Base-by-base conservation (phyloP, 2,329 filamentous ascomycete species). In the Cercospora beticola region DNA sequence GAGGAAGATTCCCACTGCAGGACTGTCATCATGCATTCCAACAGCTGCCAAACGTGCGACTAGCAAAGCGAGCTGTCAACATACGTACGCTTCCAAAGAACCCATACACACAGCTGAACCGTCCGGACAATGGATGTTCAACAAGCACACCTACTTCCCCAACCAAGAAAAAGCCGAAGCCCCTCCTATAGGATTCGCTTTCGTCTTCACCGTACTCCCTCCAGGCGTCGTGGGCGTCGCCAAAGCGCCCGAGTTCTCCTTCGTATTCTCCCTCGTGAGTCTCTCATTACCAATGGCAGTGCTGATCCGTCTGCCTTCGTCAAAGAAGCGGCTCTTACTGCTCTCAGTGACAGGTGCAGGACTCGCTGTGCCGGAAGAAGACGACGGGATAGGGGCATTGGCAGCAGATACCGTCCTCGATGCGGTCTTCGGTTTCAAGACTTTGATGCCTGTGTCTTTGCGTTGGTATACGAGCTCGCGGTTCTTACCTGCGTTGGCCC, bases 121-220 rank as follows among this genome's bases (percentile, higher is more conserved):
- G 3, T 12, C 10, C 31, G 31, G 10, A 33, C 31, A 33, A 33
- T 33, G 31, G 10, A 9, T 33, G 31, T 12, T 33, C 31, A 33
- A 33, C 31, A 33, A 33, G 31, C 31, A 4, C 12, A n/a, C 31
- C 12, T 36, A 64, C 31, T 64, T 64, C 2, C 49, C 62, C 64
- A 66, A 54, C 94, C 94, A 98, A 12, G 92, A 90, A 82, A 98
- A 98, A 2, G 94, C 94, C 68, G 92, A 95, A 14, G 92, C 94
- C n/a, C 92, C 92, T 8, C 94, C 94, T 18, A 97, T 87, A 0
- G 95, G 94, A 76, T 98, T 98, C 18, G 62, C 62, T 64, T 78
- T 78, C 54, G 74, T 77, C 74, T 78, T 79, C 14, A 65, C 59
- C 12, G 61, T 61, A n/a, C 61, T 60, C 18, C 63, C 63, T n/a